Evolutionary conservation across 352 stramenopile species (phyloP).

Genomic region (Globisporangium emineosum): DNA sequence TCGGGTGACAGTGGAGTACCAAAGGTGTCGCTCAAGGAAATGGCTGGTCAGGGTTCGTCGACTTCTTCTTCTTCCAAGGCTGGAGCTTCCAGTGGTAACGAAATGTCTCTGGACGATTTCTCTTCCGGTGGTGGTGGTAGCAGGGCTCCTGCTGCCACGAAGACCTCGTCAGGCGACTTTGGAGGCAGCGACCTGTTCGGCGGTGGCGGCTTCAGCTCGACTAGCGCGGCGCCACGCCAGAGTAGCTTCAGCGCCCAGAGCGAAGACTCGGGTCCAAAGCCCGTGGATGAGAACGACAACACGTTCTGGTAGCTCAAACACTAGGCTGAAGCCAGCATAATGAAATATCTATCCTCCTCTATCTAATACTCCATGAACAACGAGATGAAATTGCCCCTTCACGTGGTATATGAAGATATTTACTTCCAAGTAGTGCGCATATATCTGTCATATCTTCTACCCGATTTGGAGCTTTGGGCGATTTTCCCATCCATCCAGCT

Average conservation of each 20-base stretch:
- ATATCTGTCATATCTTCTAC: too few species aligned
- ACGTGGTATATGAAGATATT: too few species aligned
- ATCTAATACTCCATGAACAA: too few species aligned
- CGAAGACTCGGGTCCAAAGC: neutral
- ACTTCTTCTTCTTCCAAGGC: neutral
- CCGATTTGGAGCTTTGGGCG: too few species aligned
- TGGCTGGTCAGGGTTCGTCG: slow-evolving; percentile 23
- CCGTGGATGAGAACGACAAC: slow-evolving; percentile 24
- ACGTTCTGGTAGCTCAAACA: slow-evolving; percentile 19
- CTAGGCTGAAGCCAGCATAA: too few species aligned
- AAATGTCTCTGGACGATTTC: slow-evolving; percentile 54
- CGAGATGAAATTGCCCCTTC: too few species aligned
- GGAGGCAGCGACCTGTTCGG: slow-evolving; percentile 21
- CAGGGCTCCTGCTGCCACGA: neutral
- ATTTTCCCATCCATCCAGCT: too few species aligned
- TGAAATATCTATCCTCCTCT: too few species aligned
- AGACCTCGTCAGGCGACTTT: slow-evolving; percentile 9
- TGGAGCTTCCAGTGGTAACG: neutral
- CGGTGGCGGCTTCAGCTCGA: slow-evolving; percentile 13
- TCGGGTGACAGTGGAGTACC: slow-evolving; percentile 17
- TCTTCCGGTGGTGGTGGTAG: slow-evolving; percentile 28
- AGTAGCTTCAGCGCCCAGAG: slow-evolving; percentile 1
- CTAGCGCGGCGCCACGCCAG: slow-evolving; percentile 2
- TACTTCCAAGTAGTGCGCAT: too few species aligned
- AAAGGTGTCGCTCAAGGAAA: slow-evolving; percentile 65